Percentiles rank a stretch among this genome's conserved stretches.
Conservation (phyloP, 1,284 basidiomycete genomes). For the Puccinia brachypodii region DNA sequence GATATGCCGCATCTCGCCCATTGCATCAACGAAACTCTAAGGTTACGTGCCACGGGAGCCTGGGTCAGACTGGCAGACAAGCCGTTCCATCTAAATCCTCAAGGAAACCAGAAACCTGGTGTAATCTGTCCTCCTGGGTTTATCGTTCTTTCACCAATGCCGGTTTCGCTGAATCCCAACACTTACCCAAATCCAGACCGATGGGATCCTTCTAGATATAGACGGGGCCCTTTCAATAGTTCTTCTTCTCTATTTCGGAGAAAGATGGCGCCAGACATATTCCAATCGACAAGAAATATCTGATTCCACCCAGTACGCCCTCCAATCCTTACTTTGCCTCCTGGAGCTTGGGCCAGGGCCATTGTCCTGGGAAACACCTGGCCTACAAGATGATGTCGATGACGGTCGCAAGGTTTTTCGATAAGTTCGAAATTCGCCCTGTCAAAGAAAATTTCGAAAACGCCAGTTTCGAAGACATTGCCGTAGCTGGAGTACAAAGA, state of each 20-base stretch:
- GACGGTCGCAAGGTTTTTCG: conserved; percentile 34
- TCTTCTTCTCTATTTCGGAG: not conserved
- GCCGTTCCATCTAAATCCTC: conserved; percentile 8
- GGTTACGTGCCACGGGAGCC: conserved; percentile 43
- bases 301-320: conserved; percentile 19
- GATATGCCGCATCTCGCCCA: conserved; percentile 34
- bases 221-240: conserved; percentile 17
- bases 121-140: conserved; percentile 43
- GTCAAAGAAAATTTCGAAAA: not conserved
- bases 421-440: conserved; percentile 34
- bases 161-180: conserved; percentile 24
- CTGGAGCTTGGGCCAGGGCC: conserved; percentile 40
- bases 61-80: conserved; percentile 36
- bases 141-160: conserved; percentile 37
- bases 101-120: not conserved
- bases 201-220: conserved; percentile 45
- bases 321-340: conserved; percentile 29
- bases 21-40: conserved; percentile 45
- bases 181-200: conserved; percentile 22
- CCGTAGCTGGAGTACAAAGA: conserved; percentile 35
- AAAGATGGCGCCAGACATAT: conserved; percentile 13
- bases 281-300: conserved; percentile 17
- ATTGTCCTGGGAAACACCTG: conserved; percentile 45
- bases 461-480: conserved; percentile 39
- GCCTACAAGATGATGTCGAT: conserved; percentile 46